Base-by-base conservation (phyloP, 2,329 filamentous ascomycete genomes). In the Corinectria fuckeliana region DNA sequence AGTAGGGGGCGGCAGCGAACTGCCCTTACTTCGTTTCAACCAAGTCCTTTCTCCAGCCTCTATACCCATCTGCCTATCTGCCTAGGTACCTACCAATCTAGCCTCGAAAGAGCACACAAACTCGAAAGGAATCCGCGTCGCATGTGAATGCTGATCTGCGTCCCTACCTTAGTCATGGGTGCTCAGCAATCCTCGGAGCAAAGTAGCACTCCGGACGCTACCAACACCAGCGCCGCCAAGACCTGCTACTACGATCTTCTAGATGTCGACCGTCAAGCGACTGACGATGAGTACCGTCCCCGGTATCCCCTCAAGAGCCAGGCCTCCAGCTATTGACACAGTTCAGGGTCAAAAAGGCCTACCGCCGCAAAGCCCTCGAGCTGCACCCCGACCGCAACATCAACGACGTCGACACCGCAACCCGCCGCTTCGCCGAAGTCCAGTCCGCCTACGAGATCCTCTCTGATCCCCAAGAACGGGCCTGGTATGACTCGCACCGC, bases 401-500 rank as follows among this genome's bases (percentile, higher is more conserved):
- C 74, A 89, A 91, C 69, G 89, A 97, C 72, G 88, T 90, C 61
- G 92, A 96, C 70, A 85, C 88, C 63, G 89, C 94, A 2, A 99
- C 95, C 1, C 85, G 82, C 66, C 87, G 89, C 51, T 99, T 99
- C 74, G 93, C 95, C 49, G 93, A 97, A 72, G 84, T 98, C 25
- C 94, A 97, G 75, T 85, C 93, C 32, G 95, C 95, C 45, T 96
- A 99, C 74, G 92, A 98, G 75, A 87, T 99, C n/a, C 85, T 99
- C 1, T 96, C 93, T 2, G 95, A 99, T 74, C 88, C 93, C 10
- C 94, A 99, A 74, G 95, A 99, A 75, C 88, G 95, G 68, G 90
- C 93, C 28, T 99, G 95, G 95, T 99, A 99, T 78, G 94, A 99
- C 77, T 93, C 93, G 3, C 95, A 99, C 73, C 89, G 92, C 61